These are phyloP conservation scores for Ogataea saltuana DNA, from an alignment of 805 yeast species.

Conservation along the genomic window DNA sequence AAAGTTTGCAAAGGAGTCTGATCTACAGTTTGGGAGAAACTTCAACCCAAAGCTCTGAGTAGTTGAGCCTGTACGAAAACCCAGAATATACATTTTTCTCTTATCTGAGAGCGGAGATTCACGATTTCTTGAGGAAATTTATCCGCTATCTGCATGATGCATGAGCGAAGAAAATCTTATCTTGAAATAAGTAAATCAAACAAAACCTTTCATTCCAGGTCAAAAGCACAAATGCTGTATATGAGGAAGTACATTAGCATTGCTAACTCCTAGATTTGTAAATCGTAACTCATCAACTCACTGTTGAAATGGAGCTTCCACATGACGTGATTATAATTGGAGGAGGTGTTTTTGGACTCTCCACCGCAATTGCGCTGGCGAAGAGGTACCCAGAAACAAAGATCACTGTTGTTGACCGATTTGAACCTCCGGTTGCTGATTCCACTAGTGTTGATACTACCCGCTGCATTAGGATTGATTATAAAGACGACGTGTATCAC, in stretches of 20 bases:
- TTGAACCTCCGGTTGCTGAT: constrained; percentile 32
- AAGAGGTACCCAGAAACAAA: constrained; percentile 20
- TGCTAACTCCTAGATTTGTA: too few relatives aligned
- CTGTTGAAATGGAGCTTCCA: constrained; percentile 21
- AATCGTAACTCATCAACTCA: too few relatives aligned
- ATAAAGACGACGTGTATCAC: constrained; percentile 23
- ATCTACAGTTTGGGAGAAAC: constrained; percentile 14
- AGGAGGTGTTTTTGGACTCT: constrained; percentile 53
- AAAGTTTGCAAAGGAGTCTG: constrained; percentile 16
- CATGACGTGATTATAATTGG: constrained; percentile 40
- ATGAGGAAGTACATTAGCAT: not conserved
- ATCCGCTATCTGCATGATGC: not conserved
- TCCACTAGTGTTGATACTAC: constrained; percentile 31
- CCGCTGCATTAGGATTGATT: constrained; percentile 28
- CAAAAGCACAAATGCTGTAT: too few relatives aligned
- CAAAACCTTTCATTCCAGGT: too few relatives aligned
- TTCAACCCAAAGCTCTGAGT: not conserved
- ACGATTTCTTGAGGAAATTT: not conserved
- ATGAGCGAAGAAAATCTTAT: too few relatives aligned
- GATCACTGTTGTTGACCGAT: constrained; percentile 27
- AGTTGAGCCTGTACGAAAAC: not conserved
- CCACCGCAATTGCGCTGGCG: constrained; percentile 39
- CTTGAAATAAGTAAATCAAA: too few relatives aligned
- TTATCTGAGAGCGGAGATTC: not conserved
- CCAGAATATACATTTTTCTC: too few relatives aligned